Conservation (phyloP, 768 basidiomycete species). For the Tricholoma sp. region DNA sequence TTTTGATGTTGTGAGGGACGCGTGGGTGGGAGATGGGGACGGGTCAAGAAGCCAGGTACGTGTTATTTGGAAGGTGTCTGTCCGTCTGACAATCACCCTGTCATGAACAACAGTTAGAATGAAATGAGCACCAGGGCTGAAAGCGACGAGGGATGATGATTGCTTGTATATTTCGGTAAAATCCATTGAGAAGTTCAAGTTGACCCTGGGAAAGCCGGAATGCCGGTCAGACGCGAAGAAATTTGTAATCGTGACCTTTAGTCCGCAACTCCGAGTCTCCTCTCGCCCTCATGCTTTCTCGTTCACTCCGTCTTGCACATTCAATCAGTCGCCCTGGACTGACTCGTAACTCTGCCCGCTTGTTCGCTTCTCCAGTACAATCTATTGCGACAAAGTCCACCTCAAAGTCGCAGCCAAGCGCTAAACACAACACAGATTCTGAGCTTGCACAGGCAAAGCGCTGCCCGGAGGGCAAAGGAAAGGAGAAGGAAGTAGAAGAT, state of each 20-base stretch:
- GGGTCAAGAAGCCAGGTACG: constrained; percentile 71
- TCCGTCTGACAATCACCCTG: constrained; percentile 75
- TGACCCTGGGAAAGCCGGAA: background rate
- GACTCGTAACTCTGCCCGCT: constrained; percentile 32
- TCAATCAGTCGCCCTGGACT: constrained; percentile 38
- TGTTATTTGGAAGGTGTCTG: constrained; percentile 79
- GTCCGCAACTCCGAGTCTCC: background rate
- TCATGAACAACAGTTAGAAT: constrained; percentile 77
- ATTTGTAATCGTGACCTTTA: too few species aligned
- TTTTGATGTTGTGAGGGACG: constrained; percentile 33
- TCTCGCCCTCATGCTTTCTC: constrained; percentile 51
- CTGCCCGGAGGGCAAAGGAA: constrained; percentile 25
- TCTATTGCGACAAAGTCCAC: constrained; percentile 21
- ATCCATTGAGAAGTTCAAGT: constrained; percentile 46
- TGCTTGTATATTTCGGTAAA: constrained; percentile 86
- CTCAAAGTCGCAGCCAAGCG: constrained; percentile 7
- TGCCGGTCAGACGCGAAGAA: background rate
- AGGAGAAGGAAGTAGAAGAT: constrained; percentile 30
- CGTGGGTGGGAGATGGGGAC: constrained; percentile 45
- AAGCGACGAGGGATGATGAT: constrained; percentile 61
- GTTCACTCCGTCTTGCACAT: constrained; percentile 50
- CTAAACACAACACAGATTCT: constrained; percentile 8
- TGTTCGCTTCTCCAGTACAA: constrained; percentile 42
- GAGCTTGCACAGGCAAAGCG: constrained; percentile 20
- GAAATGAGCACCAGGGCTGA: constrained; percentile 86